Evolutionary conservation across 805 yeast genomes (phyloP).

Genomic region (Candida loeiensis): DNA sequence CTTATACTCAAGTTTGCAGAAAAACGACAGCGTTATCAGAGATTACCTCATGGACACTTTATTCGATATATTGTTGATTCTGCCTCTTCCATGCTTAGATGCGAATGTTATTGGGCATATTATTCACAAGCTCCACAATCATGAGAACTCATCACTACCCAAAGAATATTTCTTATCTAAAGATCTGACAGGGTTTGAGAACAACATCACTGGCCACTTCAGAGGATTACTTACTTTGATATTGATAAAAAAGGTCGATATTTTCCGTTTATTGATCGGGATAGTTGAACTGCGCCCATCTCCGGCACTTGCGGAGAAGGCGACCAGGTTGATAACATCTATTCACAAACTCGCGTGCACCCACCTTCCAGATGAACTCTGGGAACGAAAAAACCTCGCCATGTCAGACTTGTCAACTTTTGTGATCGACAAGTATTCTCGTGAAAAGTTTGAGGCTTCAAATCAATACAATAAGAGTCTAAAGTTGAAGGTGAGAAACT

Average conservation of each 20-base stretch:
- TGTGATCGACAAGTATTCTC: constrained; percentile 45
- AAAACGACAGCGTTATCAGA: constrained; percentile 53
- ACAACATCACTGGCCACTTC: constrained; percentile 55
- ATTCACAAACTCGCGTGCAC: constrained; percentile 49
- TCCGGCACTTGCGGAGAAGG: constrained; percentile 49
- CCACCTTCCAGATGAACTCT: constrained; percentile 48
- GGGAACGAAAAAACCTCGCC: constrained; percentile 16
- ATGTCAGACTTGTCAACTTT: constrained; percentile 22
- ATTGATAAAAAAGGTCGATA: constrained; percentile 45
- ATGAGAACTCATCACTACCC: background rate
- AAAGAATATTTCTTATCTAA: background rate
- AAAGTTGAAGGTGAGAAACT: constrained; percentile 18
- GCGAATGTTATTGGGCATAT: constrained; percentile 20
- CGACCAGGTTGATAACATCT: constrained; percentile 62
- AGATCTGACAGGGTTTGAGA: constrained; percentile 26
- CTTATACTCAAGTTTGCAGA: constrained; percentile 58
- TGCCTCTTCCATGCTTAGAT: constrained; percentile 51
- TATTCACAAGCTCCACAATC: constrained; percentile 10
- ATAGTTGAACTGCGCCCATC: constrained; percentile 37
- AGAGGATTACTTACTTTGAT: constrained; percentile 57
- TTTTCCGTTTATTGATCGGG: constrained; percentile 46
- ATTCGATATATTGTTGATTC: constrained; percentile 61
- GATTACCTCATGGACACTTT: constrained; percentile 68
- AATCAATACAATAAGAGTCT: constrained; percentile 26
- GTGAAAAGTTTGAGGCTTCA: constrained; percentile 32